A percentile compares a stretch with the other conserved stretches of the same genome.
These are phyloP conservation scores for Thermothielavioides terrestris DNA, from an alignment of 495 filamentous ascomycete genomes.

Conservation along the genomic window DNA sequence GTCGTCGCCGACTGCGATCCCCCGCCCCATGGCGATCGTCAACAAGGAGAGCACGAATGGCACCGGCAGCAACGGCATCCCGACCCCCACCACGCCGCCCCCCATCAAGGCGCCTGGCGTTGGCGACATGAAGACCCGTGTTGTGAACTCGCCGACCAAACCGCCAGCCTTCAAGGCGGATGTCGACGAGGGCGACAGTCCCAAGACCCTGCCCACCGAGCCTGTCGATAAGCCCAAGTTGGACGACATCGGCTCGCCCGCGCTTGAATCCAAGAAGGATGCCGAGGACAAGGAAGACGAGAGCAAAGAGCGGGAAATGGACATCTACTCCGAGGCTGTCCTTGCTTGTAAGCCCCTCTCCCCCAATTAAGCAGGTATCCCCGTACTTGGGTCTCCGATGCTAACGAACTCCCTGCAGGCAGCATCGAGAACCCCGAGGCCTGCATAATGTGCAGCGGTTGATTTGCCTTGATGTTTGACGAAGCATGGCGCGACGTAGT, in stretches of 20 bases:
- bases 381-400: too few relatives aligned
- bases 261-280: constrained; percentile 41
- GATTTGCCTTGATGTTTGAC: constrained; percentile 5
- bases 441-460: constrained; percentile 88
- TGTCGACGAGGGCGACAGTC: constrained; percentile 60
- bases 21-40: constrained; percentile 32
- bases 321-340: constrained; percentile 90
- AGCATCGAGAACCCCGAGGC: constrained; percentile 88
- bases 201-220: constrained; percentile 64
- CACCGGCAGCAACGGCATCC: constrained; percentile 43
- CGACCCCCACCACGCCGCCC: constrained; percentile 53
- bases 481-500: constrained; percentile 7
- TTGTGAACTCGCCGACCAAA: constrained; percentile 39
- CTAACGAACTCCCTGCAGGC: constrained; percentile 33
- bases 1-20: constrained; percentile 33
- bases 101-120: constrained; percentile 32
- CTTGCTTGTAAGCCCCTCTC: constrained; percentile 60
- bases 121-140: constrained; percentile 32
- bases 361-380: not conserved
- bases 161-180: constrained; percentile 58
- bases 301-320: constrained; percentile 63
- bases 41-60: constrained; percentile 33
- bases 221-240: constrained; percentile 47
- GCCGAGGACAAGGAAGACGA: constrained; percentile 52
- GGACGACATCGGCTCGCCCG: constrained; percentile 50